Evolutionary conservation across 2,329 filamentous ascomycete genomes (phyloP), one percentile per base, ranked within the genome.

Genomic region (Talaromyces pinophilus): DNA sequence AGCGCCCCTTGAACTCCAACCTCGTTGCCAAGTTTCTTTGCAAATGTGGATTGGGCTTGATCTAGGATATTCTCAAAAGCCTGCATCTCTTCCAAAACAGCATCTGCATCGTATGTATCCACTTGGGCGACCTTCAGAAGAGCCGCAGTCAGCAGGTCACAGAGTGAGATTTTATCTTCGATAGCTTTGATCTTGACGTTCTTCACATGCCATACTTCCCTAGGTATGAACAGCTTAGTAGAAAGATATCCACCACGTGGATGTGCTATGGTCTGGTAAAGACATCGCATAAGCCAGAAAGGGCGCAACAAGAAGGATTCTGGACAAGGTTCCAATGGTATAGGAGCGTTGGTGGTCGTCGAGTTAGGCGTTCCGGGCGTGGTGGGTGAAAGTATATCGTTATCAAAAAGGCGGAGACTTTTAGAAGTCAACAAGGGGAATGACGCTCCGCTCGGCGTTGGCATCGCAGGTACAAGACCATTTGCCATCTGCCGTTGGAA

Each of bases 211-310:
- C 95, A 99, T 2, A 95, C 92, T 74, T 98, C 93, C 62, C 92
- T 87, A 5, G 95, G 93, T 5, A 99, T 86, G 75, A 99, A 99
- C 0, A 99, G 85, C 72, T 93, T 93, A 25, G 89, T 94, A 63
- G 93, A 96, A 22, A 99, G 76, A 75, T 97, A 99, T 17, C 93
- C 95, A 44, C 95, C 95, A 28, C 92, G 88, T 2, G 94, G 92
- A 74, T 99, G 94, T 19, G 90, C 90, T 54, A 99, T 87, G 0
- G 93, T 97, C 76, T 97, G 92, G 75, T 95, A 96, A 30, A 99
- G 84, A 68, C 91, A 93, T 64, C 95, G 89, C 92, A 99, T 97
- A 54, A 99, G 84, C 95, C 95, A 99, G 78, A 97, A 99, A 1
- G 95, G 96, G 22, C 95, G 89, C n/a, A 98, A 84, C 72, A 97